Evolutionary conservation across 768 basidiomycete genomes (phyloP).

Genomic region (Rhodotorula kratochvilovae): DNA sequence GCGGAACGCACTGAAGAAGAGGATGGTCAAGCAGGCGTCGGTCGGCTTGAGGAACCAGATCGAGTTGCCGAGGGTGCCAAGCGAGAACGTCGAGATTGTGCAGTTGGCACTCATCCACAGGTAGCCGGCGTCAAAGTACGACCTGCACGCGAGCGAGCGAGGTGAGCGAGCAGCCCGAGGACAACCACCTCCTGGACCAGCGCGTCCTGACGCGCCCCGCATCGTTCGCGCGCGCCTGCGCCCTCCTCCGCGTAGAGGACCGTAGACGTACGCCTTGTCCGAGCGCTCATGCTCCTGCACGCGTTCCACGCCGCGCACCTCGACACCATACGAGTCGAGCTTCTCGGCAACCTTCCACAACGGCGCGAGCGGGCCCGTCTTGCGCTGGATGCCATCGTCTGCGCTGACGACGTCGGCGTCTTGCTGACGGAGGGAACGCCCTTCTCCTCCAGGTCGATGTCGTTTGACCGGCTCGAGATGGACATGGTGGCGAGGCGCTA

Average conservation of each 20-base stretch:
- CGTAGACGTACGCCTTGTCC: slow-evolving; percentile 14
- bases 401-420: neutral
- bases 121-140: slow-evolving; percentile 26
- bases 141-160: neutral
- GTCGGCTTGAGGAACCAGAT: slow-evolving; percentile 47
- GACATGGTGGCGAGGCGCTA: slow-evolving; percentile 2
- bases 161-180: neutral
- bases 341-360: slow-evolving; percentile 41
- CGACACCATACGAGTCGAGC: slow-evolving; percentile 44
- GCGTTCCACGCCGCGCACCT: slow-evolving; percentile 48
- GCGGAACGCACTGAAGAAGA: slow-evolving; percentile 49
- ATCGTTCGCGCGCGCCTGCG: neutral
- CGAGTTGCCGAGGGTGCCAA: slow-evolving; percentile 50
- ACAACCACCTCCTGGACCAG: neutral
- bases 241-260: neutral
- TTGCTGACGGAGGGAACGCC: neutral
- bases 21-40: slow-evolving; percentile 49
- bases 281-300: slow-evolving; percentile 44
- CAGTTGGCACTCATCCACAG: slow-evolving; percentile 48
- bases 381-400: slow-evolving; percentile 8
- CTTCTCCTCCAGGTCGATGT: slow-evolving; percentile 14
- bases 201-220: neutral
- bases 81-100: slow-evolving; percentile 48
- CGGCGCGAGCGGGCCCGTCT: slow-evolving; percentile 5
- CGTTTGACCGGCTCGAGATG: neutral